Evolutionary conservation across 2,329 filamentous ascomycete genomes (phyloP), one percentile per base, ranked within the genome.

Genomic region (Orbilia ellipsospora): DNA sequence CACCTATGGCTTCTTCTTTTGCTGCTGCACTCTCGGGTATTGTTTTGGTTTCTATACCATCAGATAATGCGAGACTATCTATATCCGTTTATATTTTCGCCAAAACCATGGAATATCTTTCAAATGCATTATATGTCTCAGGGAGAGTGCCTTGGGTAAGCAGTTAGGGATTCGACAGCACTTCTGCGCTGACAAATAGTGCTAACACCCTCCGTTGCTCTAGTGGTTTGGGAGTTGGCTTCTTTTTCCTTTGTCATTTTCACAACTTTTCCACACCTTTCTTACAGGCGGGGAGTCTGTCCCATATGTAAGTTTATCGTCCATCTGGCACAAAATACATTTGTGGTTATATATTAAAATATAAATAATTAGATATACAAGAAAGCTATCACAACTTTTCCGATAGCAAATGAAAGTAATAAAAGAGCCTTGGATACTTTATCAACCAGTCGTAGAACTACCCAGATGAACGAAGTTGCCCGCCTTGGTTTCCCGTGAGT

Each of bases 201-300:
- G 28, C 10, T 63, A 40, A 44, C 42, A 40, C 26, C 8, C 36
- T 40, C 36, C 4, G 4, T 18, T 8, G 2, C 28, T 64, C 4
- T 40, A 74, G 70, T 74, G 70, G 70, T 60, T 74, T 50, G 70
- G 70, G 51, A 67, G 62, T 13, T 74, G 70, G 70, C 26, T 67
- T 7, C 51, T 74, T 1, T 74, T 74, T 31, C 70, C 70, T 1
- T 60, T 74, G 5, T 62, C 70, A 20, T 31, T 59, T 6, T 63
- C 57, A 42, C 70, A 74, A 44, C 56, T 74, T n/a, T 74, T 74
- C 28, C 63, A 56, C 16, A n/a, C 57, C 2, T 44, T 68, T 10
- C 40, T 74, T 1, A 52, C 44, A 13, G 51, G 56, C 10, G 31
- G 59, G 13, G 57, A 50, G n/a, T 10, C 59, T 13, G 54, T 74